phyloP scores from a whole-genome alignment of 257 asterid genomes.

The Handroanthus guayacan region DNA sequence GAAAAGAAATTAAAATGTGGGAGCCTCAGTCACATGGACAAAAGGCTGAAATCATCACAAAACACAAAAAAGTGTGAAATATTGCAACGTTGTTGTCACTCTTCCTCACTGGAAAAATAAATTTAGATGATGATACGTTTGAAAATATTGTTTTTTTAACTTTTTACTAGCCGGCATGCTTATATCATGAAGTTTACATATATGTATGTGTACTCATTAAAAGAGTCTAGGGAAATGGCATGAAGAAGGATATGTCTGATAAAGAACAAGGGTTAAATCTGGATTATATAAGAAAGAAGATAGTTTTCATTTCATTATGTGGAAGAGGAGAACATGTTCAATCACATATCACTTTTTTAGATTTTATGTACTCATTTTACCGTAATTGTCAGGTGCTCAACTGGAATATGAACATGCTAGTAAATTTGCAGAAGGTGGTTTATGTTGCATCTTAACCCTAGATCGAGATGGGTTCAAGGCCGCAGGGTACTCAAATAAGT shows the following conservation, averaged over 20 bases:
- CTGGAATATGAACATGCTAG: too few relatives aligned
- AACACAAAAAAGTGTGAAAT: conserved; percentile 17
- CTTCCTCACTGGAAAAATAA: conserved; percentile 23
- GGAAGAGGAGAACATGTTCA: too few relatives aligned
- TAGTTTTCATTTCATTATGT: too few relatives aligned
- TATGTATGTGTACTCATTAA: neutral
- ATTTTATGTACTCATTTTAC: too few relatives aligned
- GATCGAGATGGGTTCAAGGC: too few relatives aligned
- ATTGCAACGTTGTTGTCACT: conserved; percentile 34
- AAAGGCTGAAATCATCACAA: conserved; percentile 42
- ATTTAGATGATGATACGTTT: conserved; percentile 6
- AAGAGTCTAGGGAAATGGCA: neutral
- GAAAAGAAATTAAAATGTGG: conserved; percentile 35
- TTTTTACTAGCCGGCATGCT: neutral
- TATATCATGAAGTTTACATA: neutral
- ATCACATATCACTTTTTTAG: too few relatives aligned
- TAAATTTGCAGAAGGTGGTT: too few relatives aligned
- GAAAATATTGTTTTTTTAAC: neutral
- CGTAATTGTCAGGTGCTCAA: too few relatives aligned
- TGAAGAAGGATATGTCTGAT: neutral
- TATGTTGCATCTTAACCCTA: too few relatives aligned
- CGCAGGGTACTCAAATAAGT: too few relatives aligned
- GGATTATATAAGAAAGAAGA: too few relatives aligned
- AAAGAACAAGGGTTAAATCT: neutral
- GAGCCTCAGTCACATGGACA: conserved; percentile 57